These are phyloP conservation scores for Schizophyllum amplum DNA, from an alignment of 1,284 basidiomycete species.

Conservation along the genomic window DNA sequence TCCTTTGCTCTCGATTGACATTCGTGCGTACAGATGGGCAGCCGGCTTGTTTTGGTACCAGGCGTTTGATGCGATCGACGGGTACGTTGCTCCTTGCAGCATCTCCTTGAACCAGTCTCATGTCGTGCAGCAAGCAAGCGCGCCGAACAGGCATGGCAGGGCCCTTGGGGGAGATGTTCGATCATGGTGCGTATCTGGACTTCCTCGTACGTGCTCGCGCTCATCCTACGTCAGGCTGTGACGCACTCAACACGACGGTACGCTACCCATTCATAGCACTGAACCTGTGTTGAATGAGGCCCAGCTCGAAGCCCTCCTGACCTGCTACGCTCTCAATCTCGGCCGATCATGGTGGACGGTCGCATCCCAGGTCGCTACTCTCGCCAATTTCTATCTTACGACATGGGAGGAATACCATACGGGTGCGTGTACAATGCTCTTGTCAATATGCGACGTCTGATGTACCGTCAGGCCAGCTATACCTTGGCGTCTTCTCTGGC, in stretches of 20 bases:
- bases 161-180: slow-evolving; percentile 94
- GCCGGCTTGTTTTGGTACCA: slow-evolving; percentile 91
- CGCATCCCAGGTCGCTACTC: slow-evolving; percentile 75
- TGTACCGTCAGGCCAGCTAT: slow-evolving; percentile 57
- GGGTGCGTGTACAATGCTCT: slow-evolving; percentile 30
- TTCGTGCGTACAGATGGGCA: slow-evolving; percentile 62
- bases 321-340: slow-evolving; percentile 81
- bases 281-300: slow-evolving; percentile 3
- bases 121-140: slow-evolving; percentile 76
- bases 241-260: slow-evolving; percentile 93
- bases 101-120: slow-evolving; percentile 1
- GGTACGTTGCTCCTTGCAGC: slow-evolving; percentile 31
- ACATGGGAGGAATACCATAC: slow-evolving; percentile 99
- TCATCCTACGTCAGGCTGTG: slow-evolving; percentile 49
- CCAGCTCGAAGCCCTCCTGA: slow-evolving; percentile 80
- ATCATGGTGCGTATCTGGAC: slow-evolving; percentile 62
- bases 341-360: slow-evolving; percentile 97
- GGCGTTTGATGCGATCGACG: slow-evolving; percentile 83
- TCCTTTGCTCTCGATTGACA: too few relatives aligned
- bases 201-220: not conserved
- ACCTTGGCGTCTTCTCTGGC: slow-evolving; percentile 90
- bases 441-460: not conserved
- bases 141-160: slow-evolving; percentile 93
- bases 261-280: slow-evolving; percentile 15
- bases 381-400: slow-evolving; percentile 92